Evolutionary conservation across 345 rosid species (phyloP).

Genomic region (Rhodamnia rubescens): DNA sequence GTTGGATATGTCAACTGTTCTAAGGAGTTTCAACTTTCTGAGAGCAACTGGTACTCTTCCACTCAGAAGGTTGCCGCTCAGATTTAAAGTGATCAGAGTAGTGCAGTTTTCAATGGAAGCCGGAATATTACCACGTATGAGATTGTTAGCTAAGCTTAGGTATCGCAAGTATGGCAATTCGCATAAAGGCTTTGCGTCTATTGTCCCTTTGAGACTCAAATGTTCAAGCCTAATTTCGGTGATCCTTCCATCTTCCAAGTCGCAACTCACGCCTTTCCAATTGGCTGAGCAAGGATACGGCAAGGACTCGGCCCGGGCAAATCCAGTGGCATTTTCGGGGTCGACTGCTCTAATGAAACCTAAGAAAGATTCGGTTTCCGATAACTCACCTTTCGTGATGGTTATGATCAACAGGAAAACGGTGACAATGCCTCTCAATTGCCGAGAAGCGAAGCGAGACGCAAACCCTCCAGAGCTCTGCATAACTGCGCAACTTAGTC

Average conservation of each 20-base stretch:
- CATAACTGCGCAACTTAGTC: constrained; percentile 5
- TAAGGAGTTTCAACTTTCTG: constrained; percentile 18
- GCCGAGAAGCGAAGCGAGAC: neutral
- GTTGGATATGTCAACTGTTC: constrained; percentile 25
- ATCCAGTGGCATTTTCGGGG: constrained; percentile 13
- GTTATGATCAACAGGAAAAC: constrained; percentile 4
- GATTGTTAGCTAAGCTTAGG: constrained; percentile 22
- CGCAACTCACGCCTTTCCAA: constrained; percentile 15
- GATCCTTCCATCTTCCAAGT: constrained; percentile 6
- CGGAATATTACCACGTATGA: constrained; percentile 24
- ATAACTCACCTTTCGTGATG: constrained; percentile 10
- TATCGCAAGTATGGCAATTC: constrained; percentile 15
- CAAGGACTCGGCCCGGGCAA: neutral
- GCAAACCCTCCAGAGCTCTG: neutral
- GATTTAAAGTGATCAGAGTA: constrained; percentile 17
- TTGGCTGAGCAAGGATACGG: constrained; percentile 13
- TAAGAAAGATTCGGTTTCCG: constrained; percentile 19
- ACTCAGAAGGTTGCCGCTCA: constrained; percentile 27
- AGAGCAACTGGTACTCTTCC: constrained; percentile 19
- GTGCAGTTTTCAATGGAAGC: constrained; percentile 17
- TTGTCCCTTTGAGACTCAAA: constrained; percentile 23
- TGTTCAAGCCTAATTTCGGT: constrained; percentile 29
- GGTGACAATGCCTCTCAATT: constrained; percentile 1
- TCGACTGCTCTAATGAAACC: constrained; percentile 21
- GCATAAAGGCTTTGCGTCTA: constrained; percentile 28